Percentiles rank a stretch among this genome's conserved stretches.
phyloP scores from a whole-genome alignment of 1,139 yeast genomes.

The Diutina catenulata region DNA sequence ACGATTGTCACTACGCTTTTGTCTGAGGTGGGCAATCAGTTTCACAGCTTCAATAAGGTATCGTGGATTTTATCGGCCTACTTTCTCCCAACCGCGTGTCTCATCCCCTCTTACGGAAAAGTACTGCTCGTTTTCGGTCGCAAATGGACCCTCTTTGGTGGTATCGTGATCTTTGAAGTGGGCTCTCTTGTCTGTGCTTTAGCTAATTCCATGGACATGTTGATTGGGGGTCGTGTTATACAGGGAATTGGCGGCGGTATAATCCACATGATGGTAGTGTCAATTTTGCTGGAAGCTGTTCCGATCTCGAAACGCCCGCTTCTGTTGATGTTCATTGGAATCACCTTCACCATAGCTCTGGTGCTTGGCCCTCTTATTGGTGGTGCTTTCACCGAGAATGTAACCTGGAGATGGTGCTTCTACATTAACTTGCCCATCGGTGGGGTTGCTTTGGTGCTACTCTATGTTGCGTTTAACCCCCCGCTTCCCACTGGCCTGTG shows the following conservation, averaged over 20 bases:
- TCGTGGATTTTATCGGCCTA: slow-evolving; percentile 21
- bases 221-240: slow-evolving; percentile 27
- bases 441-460: not conserved
- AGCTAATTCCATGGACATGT: slow-evolving; percentile 20
- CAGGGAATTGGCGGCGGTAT: slow-evolving; percentile 27
- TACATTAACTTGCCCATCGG: not conserved
- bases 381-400: slow-evolving; percentile 14
- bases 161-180: slow-evolving; percentile 15
- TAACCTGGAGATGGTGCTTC: not conserved
- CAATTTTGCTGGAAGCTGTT: slow-evolving; percentile 19
- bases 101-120: slow-evolving; percentile 28
- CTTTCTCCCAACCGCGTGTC: slow-evolving; percentile 21
- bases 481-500: not conserved
- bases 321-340: slow-evolving; percentile 13
- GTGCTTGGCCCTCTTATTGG: slow-evolving; percentile 18
- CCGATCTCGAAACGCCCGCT: slow-evolving; percentile 17
- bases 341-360: slow-evolving; percentile 15
- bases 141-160: slow-evolving; percentile 13
- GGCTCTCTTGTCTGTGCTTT: slow-evolving; percentile 28
- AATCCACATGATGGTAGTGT: slow-evolving; percentile 17
- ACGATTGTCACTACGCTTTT: slow-evolving; percentile 28
- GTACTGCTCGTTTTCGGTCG: slow-evolving; percentile 14
- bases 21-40: slow-evolving; percentile 25
- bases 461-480: not conserved
- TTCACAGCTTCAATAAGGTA: slow-evolving; percentile 16